Percentiles rank a stretch among this genome's conserved stretches.
Evolutionary conservation across 2,329 filamentous ascomycete genomes (phyloP).

Genomic region (Neocatenulostroma microsporum): DNA sequence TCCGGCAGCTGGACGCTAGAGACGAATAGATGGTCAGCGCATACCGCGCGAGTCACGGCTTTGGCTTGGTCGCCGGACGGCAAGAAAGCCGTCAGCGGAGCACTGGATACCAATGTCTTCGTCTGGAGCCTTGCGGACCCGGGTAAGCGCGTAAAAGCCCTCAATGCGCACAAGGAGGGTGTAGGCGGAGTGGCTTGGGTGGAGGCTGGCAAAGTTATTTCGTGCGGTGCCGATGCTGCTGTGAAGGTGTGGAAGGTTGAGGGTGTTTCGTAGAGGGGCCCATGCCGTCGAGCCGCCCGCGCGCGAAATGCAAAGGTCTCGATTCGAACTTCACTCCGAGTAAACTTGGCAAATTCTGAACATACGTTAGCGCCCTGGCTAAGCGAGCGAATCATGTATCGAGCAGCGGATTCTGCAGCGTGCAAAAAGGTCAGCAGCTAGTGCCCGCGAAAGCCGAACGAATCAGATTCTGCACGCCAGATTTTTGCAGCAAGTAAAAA

Average conservation of each 20-base stretch:
- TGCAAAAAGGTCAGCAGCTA: too few relatives aligned
- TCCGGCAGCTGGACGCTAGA: slow-evolving; percentile 57
- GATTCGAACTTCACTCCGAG: too few relatives aligned
- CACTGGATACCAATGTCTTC: slow-evolving; percentile 83
- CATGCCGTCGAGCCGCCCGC: too few relatives aligned
- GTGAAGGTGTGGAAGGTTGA: slow-evolving; percentile 79
- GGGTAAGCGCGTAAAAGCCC: slow-evolving; percentile 71
- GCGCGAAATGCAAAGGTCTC: too few relatives aligned
- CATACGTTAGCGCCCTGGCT: too few relatives aligned
- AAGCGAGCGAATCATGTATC: too few relatives aligned
- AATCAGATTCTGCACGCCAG: too few relatives aligned
- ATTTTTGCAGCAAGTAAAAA: too few relatives aligned
- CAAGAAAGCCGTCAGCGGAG: slow-evolving; percentile 73
- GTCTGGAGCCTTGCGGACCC: slow-evolving; percentile 84
- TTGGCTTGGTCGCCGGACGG: slow-evolving; percentile 72
- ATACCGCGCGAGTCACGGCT: slow-evolving; percentile 59
- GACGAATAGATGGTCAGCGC: slow-evolving; percentile 70
- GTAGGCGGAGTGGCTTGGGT: slow-evolving; percentile 84
- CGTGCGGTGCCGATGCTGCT: slow-evolving; percentile 76
- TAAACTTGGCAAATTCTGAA: too few relatives aligned
- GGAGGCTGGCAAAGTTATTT: slow-evolving; percentile 59
- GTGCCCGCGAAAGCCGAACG: too few relatives aligned
- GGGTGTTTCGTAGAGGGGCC: too few relatives aligned
- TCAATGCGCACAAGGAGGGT: slow-evolving; percentile 92
- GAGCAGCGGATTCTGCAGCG: too few relatives aligned